phyloP scores from a whole-genome alignment of 2,329 filamentous ascomycete genomes.

The Colletotrichum brevisporum region DNA sequence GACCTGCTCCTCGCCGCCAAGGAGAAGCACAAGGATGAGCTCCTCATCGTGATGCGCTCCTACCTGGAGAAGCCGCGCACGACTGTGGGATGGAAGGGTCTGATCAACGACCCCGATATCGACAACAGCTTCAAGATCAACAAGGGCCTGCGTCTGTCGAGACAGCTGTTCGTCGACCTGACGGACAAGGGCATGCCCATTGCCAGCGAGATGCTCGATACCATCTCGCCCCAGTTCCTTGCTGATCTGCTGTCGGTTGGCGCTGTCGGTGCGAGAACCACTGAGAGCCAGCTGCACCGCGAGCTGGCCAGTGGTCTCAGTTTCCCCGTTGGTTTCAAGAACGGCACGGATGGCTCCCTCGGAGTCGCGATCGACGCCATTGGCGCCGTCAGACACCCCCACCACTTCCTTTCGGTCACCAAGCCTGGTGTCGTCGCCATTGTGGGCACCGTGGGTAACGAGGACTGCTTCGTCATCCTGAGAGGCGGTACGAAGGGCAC shows the following conservation, averaged over 20 bases:
- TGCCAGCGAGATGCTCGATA: slow-evolving; percentile 97
- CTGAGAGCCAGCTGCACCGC: slow-evolving; percentile 94
- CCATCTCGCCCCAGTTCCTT: slow-evolving; percentile 96
- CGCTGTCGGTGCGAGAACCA: slow-evolving; percentile 95
- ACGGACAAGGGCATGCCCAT: slow-evolving; percentile 95
- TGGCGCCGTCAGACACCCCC: slow-evolving; percentile 89
- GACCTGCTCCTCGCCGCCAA: slow-evolving; percentile 84
- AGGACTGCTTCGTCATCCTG: slow-evolving; percentile 97
- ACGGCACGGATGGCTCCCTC: slow-evolving; percentile 93
- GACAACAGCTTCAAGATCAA: slow-evolving; percentile 99
- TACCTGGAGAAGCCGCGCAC: slow-evolving; percentile 99
- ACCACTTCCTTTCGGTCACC: slow-evolving; percentile 97
- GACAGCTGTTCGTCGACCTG: slow-evolving; percentile 93
- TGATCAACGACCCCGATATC: slow-evolving; percentile 99
- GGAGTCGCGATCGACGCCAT: slow-evolving; percentile 96
- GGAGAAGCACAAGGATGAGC: slow-evolving; percentile 89
- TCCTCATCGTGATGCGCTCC: slow-evolving; percentile 96
- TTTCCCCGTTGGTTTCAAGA: slow-evolving; percentile 99
- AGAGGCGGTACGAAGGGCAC: slow-evolving; percentile 93
- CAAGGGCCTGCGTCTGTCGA: slow-evolving; percentile 89
- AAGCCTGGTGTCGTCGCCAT: slow-evolving; percentile 97
- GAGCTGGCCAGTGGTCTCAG: slow-evolving; percentile 94
- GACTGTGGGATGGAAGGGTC: slow-evolving; percentile 97
- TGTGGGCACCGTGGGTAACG: slow-evolving; percentile 93
- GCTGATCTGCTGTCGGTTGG: slow-evolving; percentile 93